Base-by-base conservation (phyloP, 192 early-diverging fungal genomes). In the Coemansia asiatica region DNA sequence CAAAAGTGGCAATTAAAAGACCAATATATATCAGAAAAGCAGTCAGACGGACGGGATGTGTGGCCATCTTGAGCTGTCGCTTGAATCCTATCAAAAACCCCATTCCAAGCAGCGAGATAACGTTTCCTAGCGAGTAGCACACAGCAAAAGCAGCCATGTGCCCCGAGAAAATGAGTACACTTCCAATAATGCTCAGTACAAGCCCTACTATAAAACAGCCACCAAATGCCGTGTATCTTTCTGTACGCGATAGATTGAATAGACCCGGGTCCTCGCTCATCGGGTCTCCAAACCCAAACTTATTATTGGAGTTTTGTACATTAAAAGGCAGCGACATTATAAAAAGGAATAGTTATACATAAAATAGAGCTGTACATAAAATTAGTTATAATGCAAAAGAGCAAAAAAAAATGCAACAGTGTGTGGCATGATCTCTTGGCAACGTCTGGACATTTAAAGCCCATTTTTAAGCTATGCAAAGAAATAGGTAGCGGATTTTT, bases 111-210 rank as follows among this genome's bases (percentile, higher is more conserved):
- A 98, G 66, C 28, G 94, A 92, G 21, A 96, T 60, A 21, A 96
- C 64, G 73, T 98, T 98, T 51, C 96, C 96, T 16, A 94, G 64
- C 48, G 92, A 92, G 72, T 96, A 98, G 48, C 95, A 82, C 38
- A 94, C 83, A 22, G 96, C 96, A 86, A 96, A 98, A 7, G 84
- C 87, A 9, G 85, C 69, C 50, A 93, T 63, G 36, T 86, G 75
- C 7, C 83, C 88, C 23, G 86, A 68, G 81, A 81, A 81, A 5
- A 81, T 72, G 19, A 81, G 63, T 1, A 72, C 58, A 86, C 70
- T 66, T 28, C 92, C 91, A 68, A 95, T 60, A 60, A 95, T 74
- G 16, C 87, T 88, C 66, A 98, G 81, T 13, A 92, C 64, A 60
- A 95, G 89, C 0, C 96, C 96, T 6, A 86, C 63, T 23, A 89